phyloP scores from a whole-genome alignment of 2,329 filamentous ascomycete genomes.

The Myriosclerotinia curreyana region DNA sequence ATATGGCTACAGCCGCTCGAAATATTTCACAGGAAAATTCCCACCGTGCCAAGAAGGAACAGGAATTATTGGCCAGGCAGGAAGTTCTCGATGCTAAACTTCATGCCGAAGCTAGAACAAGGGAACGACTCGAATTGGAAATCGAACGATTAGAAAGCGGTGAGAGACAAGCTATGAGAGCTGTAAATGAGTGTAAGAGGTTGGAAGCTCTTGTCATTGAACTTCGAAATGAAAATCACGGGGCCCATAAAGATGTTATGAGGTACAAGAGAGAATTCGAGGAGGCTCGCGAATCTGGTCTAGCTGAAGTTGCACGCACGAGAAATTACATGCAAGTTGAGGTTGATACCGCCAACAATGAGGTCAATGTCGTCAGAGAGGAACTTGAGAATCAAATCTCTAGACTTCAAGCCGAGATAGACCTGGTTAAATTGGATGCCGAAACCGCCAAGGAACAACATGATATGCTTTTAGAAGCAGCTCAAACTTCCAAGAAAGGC shows the following conservation, averaged over 20 bases:
- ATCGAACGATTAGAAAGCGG: constrained; percentile 63
- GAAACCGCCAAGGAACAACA: constrained; percentile 78
- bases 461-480: constrained; percentile 82
- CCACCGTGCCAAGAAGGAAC: constrained; percentile 73
- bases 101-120: constrained; percentile 68
- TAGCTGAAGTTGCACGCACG: constrained; percentile 76
- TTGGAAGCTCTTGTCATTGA: constrained; percentile 55
- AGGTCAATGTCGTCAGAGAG: constrained; percentile 78
- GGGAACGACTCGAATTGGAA: constrained; percentile 64
- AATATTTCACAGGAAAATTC: constrained; percentile 83
- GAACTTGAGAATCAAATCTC: constrained; percentile 78
- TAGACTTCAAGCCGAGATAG: constrained; percentile 70
- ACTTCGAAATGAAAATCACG: constrained; percentile 62
- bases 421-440: constrained; percentile 72
- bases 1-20: constrained; percentile 75
- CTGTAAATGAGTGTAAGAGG: constrained; percentile 59
- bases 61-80: constrained; percentile 73
- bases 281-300: constrained; percentile 75
- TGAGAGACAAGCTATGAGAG: constrained; percentile 63
- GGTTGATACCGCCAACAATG: constrained; percentile 77
- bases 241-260: constrained; percentile 45
- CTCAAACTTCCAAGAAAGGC: constrained; percentile 63
- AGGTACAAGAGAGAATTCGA: constrained; percentile 77
- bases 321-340: constrained; percentile 77
- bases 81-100: constrained; percentile 76